Percentiles rank a stretch among this genome's conserved stretches.
These are phyloP conservation scores for Metschnikowia arizonensis DNA, from an alignment of 805 yeast species.

Conservation along the genomic window DNA sequence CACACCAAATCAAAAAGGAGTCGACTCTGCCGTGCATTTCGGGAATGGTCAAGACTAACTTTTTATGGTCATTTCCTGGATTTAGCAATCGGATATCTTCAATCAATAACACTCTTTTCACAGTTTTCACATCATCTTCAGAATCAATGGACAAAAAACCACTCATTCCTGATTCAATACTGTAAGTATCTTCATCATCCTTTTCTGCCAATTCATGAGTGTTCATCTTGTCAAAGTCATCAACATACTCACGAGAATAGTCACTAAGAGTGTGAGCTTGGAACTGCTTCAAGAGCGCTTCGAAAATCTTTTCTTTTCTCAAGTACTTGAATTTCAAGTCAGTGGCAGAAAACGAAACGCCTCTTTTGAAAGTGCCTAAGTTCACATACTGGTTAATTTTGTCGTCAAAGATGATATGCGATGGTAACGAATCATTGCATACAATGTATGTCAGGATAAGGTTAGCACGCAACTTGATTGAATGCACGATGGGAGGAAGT, in stretches of 20 bases:
- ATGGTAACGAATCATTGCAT: conserved; percentile 41
- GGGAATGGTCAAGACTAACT: conserved; percentile 28
- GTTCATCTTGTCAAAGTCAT: conserved; percentile 31
- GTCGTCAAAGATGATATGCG: conserved; percentile 25
- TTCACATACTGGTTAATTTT: conserved; percentile 26
- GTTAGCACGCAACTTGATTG: conserved; percentile 25
- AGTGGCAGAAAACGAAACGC: conserved; percentile 28
- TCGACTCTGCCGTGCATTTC: conserved; percentile 38
- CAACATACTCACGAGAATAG: conserved; percentile 30
- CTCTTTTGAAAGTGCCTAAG: conserved; percentile 35
- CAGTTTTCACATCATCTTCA: conserved; percentile 21
- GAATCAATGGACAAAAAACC: conserved; percentile 11
- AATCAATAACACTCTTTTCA: conserved; percentile 32
- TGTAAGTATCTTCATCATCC: conserved; percentile 31
- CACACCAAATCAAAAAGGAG: conserved; percentile 41
- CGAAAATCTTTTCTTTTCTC: conserved; percentile 20
- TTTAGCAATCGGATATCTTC: conserved; percentile 27
- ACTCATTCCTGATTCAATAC: conserved; percentile 22
- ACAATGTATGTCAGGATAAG: conserved; percentile 31
- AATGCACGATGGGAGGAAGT: conserved; percentile 27
- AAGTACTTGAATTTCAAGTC: conserved; percentile 24
- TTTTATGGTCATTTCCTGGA: conserved; percentile 23
- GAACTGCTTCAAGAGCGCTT: conserved; percentile 19
- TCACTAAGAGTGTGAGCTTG: conserved; percentile 39
- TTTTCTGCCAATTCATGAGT: conserved; percentile 18